Base-by-base conservation (phyloP, 1,139 yeast genomes). In the Debaryomyces subglobosus region DNA sequence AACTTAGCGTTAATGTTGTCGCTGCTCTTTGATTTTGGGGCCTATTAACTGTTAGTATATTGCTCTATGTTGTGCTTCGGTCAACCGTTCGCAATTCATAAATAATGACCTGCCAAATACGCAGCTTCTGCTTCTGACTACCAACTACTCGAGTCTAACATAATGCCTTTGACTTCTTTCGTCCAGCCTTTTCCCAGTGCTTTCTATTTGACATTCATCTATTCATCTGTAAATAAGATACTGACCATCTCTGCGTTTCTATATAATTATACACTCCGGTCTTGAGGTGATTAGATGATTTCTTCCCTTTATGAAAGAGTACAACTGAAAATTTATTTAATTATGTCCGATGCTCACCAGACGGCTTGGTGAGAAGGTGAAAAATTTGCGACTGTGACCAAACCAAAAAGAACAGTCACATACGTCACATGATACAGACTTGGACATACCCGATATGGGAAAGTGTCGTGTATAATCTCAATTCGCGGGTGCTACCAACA, bases 1-100 rank as follows among this genome's bases (percentile, higher is more conserved):
- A 94, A 90, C 85, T 92, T 92, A 79, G 96, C 84, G 96, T 91
- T 94, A 81, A 94, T 86, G 86, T 90, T 87, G 71, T 94, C 99
- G 74, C 88, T 87, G 77, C 83, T 81, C 86, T 85, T 86, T 68
- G 79, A 73, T 79, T 88, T 89, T 85, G 97, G 97, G 90, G 98
- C 98, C 97, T 88, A 47, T 13, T 33, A 13, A 21, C 37, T 30
- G 77, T 72, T 72, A 71, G 77, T 71, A 56, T 34, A 13, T 13
- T 21, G 33, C 16, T 21, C 21, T 29, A 4, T 9, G 18, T 15
- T 25, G 23, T 39, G 21, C 23, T 18, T 25, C n/a, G 12, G n/a
- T 10, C 29, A 8, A 25, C 29, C 12, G 29, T 25, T 18, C n/a
- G 32, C 34, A 38, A 25, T 29, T n/a, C 30, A 39, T 25, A 39